These are phyloP conservation scores for Globisporangium canariense DNA, from an alignment of 352 stramenopile genomes.

Conservation along the genomic window DNA sequence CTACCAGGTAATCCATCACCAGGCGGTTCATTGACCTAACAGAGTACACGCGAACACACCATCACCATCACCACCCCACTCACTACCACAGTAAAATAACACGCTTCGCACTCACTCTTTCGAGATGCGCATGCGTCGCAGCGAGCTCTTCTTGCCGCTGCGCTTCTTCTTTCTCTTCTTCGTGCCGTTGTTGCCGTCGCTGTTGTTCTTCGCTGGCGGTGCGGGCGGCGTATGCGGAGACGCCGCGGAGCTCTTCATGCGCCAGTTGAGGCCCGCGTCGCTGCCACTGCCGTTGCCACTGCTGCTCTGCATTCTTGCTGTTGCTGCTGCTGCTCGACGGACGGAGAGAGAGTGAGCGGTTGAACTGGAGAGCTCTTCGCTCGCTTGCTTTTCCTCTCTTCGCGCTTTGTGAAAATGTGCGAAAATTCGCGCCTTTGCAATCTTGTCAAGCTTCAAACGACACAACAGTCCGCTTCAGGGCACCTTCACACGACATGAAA, in stretches of 20 bases:
- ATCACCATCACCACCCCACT: not conserved
- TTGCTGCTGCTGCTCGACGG: not conserved
- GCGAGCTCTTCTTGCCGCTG: slow-evolving; percentile 19
- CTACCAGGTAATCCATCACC: slow-evolving; percentile 82
- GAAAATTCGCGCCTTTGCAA: slow-evolving; percentile 10
- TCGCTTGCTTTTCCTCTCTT: not conserved
- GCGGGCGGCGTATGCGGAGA: not conserved
- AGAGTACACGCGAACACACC: not conserved
- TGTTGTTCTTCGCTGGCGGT: slow-evolving; percentile 12
- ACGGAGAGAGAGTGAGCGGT: not conserved
- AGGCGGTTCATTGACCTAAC: slow-evolving; percentile 70
- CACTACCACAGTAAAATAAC: not conserved
- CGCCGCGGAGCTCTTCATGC: slow-evolving; percentile 5
- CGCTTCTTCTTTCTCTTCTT: slow-evolving; percentile 15
- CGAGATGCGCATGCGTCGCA: slow-evolving; percentile 56
- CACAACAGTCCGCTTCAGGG: slow-evolving; percentile 2
- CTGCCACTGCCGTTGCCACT: slow-evolving; percentile 7
- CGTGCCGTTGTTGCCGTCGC: slow-evolving; percentile 11
- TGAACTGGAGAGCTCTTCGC: not conserved
- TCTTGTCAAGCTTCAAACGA: slow-evolving; percentile 13
- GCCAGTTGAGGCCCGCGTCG: slow-evolving; percentile 5
- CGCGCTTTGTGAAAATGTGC: slow-evolving; percentile 6
- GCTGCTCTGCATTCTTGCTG: slow-evolving; percentile 4
- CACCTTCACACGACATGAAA: not conserved
- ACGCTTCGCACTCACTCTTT: slow-evolving; percentile 48